Evolutionary conservation across 345 rosid species (phyloP).

Genomic region (Viola odorata): DNA sequence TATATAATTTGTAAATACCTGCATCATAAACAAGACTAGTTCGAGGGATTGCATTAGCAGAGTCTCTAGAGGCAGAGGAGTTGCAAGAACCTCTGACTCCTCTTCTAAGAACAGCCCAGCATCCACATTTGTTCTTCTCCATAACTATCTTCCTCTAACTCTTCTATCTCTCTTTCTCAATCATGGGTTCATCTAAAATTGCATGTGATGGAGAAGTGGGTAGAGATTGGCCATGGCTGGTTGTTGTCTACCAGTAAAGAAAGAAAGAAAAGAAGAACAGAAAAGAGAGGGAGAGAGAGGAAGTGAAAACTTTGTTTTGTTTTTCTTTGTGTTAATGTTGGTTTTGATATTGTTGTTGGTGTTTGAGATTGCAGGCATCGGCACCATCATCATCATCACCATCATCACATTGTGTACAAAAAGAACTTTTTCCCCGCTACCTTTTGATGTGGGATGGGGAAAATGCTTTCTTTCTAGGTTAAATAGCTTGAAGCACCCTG

Average conservation of each 20-base stretch:
- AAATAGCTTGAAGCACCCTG: too few species aligned
- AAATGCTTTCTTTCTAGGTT: slow-evolving; percentile 1
- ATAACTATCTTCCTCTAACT: slow-evolving; percentile 14
- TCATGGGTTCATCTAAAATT: slow-evolving; percentile 20
- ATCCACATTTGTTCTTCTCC: slow-evolving; percentile 45
- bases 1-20: slow-evolving; percentile 24
- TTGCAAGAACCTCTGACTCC: slow-evolving; percentile 44
- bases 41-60: slow-evolving; percentile 60
- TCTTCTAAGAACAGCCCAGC: slow-evolving; percentile 57
- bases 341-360: slow-evolving; percentile 19
- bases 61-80: slow-evolving; percentile 48
- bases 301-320: slow-evolving; percentile 10
- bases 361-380: slow-evolving; percentile 52
- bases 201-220: slow-evolving; percentile 14
- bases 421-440: slow-evolving; percentile 50
- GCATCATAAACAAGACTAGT: slow-evolving; percentile 79
- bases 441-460: slow-evolving; percentile 38
- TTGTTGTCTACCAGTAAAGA: background rate
- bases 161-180: slow-evolving; percentile 7
- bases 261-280: background rate
- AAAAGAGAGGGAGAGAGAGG: background rate
- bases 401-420: slow-evolving; percentile 50
- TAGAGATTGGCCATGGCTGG: slow-evolving; percentile 24
- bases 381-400: slow-evolving; percentile 53
- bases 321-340: slow-evolving; percentile 17